Percentiles rank a stretch among this genome's conserved stretches.
These are phyloP conservation scores for Chalciporus pseudorubinellus DNA, from an alignment of 768 basidiomycete species.

Conservation along the genomic window DNA sequence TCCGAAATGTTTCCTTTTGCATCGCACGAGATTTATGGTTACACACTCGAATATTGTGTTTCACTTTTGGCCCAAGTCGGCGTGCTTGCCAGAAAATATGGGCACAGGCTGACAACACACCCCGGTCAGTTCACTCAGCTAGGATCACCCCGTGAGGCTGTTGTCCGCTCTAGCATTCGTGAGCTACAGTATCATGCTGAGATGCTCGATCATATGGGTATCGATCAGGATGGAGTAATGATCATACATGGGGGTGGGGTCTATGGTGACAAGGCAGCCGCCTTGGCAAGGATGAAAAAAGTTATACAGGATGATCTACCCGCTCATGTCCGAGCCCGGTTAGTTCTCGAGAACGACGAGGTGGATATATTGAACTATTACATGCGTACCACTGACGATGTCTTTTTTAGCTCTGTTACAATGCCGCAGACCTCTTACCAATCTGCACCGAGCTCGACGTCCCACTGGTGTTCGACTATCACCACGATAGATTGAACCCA, in stretches of 20 bases:
- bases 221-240: constrained; percentile 84
- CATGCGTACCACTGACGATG: not conserved
- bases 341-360: constrained; percentile 96
- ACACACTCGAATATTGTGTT: constrained; percentile 74
- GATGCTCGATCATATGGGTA: constrained; percentile 81
- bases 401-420: constrained; percentile 66
- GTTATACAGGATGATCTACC: constrained; percentile 61
- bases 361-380: constrained; percentile 32
- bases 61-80: constrained; percentile 55
- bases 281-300: constrained; percentile 70
- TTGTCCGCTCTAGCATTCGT: constrained; percentile 71
- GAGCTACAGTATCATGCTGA: constrained; percentile 87
- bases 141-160: constrained; percentile 72
- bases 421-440: constrained; percentile 83
- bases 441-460: constrained; percentile 81
- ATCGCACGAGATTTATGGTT: constrained; percentile 76
- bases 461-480: constrained; percentile 74
- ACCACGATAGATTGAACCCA: constrained; percentile 74
- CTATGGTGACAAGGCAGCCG: constrained; percentile 74
- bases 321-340: constrained; percentile 60
- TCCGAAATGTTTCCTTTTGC: constrained; percentile 95
- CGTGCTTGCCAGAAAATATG: constrained; percentile 61
- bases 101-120: constrained; percentile 81
- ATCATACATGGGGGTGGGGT: constrained; percentile 85
- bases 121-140: constrained; percentile 87